Percentiles rank a stretch among this genome's conserved stretches.
Conservation (phyloP, 768 basidiomycete species). For the Heimioporus sp. region DNA sequence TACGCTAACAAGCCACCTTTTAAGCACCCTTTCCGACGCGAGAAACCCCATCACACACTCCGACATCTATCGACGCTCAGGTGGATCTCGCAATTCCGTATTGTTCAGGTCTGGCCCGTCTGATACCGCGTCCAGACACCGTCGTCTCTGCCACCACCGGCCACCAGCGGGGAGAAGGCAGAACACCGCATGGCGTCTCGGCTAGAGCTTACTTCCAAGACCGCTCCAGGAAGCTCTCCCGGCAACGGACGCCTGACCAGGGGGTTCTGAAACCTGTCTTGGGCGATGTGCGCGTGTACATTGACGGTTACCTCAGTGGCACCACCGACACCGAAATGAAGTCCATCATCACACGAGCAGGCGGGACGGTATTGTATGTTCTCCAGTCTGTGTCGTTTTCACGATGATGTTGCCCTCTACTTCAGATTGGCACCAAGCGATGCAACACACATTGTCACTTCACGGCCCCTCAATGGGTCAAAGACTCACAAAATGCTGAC, state of each 20-base stretch:
- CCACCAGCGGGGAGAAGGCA: slow-evolving; percentile 60
- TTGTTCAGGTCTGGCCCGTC: neutral
- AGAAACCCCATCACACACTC: slow-evolving; percentile 82
- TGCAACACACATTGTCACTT: slow-evolving; percentile 80
- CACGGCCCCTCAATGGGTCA: slow-evolving; percentile 63
- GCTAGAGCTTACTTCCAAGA: slow-evolving; percentile 40
- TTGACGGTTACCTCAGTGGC: slow-evolving; percentile 64
- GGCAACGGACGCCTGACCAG: slow-evolving; percentile 23
- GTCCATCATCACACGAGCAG: slow-evolving; percentile 59
- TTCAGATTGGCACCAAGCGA: slow-evolving; percentile 53
- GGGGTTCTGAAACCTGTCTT: slow-evolving; percentile 24
- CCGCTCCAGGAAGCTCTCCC: slow-evolving; percentile 45
- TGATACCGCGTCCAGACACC: slow-evolving; percentile 40
- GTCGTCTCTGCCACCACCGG: slow-evolving; percentile 65
- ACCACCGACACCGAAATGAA: slow-evolving; percentile 85
- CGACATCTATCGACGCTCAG: slow-evolving; percentile 58
- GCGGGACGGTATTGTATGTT: slow-evolving; percentile 65
- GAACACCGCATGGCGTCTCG: slow-evolving; percentile 21
- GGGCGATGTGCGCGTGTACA: slow-evolving; percentile 56
- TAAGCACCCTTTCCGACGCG: slow-evolving; percentile 58
- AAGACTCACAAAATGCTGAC: slow-evolving; percentile 69
- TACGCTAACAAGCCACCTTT: slow-evolving; percentile 55
- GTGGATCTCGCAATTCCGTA: slow-evolving; percentile 32
- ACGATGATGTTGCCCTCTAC: neutral
- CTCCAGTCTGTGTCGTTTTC: neutral